Evolutionary conservation across 805 yeast species (phyloP), one percentile per base, ranked within the genome.

Genomic region (Vanderwaltozyma polyspora): DNA sequence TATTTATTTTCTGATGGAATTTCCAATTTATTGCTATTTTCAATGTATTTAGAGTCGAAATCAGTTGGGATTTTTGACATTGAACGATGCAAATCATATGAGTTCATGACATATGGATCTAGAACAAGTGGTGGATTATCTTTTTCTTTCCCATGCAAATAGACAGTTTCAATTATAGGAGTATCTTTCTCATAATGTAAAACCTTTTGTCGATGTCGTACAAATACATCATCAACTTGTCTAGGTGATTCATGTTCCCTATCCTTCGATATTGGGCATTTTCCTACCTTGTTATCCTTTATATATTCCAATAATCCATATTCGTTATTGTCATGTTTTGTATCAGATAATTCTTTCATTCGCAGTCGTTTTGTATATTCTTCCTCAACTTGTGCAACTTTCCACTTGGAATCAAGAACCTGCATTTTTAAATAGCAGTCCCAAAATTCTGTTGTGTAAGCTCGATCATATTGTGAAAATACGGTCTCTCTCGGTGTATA

Each of bases 391-490:
- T 35, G 43, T 10, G 41, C 39, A 2, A 51, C 48, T 31, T 45
- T 43, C 45, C 49, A 41, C 31, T 46, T 45, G 6, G 44, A 39
- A 19, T 41, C 37, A 32, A 54, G 54, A 18, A 54, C 44, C 33
- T 56, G 60, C 57, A 52, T 52, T 17, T 42, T 40, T 18, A 53
- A 37, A 28, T 46, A 53, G 25, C 43, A 53, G 15, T 47, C 40
- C 26, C 46, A 40, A 26, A 48, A 53, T 9, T 48, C 50, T 26
- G 46, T 44, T 7, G 51, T 39, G 29, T 46, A 44, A 1, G 45
- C 43, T 33, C 43, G 52, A 28, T 59, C 52, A 30, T 60, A 48
- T 18, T 46, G 42, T 6, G 51, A 48, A 33, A 60, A 53, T 2
- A 55, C 55, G 4, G 59, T 57, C 28, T 45, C 48, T 31, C 66